Base-by-base conservation (phyloP, 306 rosid species). In the Canavalia ensiformis region DNA sequence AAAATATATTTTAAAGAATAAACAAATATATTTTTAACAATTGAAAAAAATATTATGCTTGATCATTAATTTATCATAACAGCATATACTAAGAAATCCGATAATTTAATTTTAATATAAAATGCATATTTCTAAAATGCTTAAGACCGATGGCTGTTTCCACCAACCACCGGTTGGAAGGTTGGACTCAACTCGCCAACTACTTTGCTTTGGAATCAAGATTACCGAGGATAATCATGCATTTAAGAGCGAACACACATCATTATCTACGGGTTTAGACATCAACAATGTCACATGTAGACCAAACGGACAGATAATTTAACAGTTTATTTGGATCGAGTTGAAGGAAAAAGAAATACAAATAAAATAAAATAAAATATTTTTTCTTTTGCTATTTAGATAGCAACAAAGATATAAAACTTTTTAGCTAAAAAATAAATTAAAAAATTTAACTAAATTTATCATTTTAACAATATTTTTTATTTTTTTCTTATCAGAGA, bases 131-230 rank as follows among this genome's bases (percentile, higher is more conserved):
- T 54, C 31, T n/a, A 54, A 54, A 25, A 56, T 54, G 31, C 18
- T 55, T 49, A n/a, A 34, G 76, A 34, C 34, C 64, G 12, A 35
- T 34, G 52, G 60, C 31, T 7, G 8, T 9, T n/a, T 30, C 34
- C 28, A 78, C 75, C 75, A 41, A 59, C 73, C 45, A 30, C 58
- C 3, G 31, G 8, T 58, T 58, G 0, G 35, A 49, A 63, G 57
- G 55, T 13, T 42, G 7, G 59, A 11, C 46, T 42, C 56, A 41
- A 25, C 6, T 18, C 76, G 55, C 72, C 64, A 29, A 66, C 39
- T 78, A 29, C 71, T 56, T 83, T 78, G 67, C 82, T 77, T 66
- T 56, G 4, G 62, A 60, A 62, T 69, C 10, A 82, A 83, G 86
- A 70, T 51, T 41, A 29, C 74, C 59, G 46, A 0, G 25, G 54